phyloP scores from a whole-genome alignment of 129 eudicot genomes.

The Helianthus annuus region DNA sequence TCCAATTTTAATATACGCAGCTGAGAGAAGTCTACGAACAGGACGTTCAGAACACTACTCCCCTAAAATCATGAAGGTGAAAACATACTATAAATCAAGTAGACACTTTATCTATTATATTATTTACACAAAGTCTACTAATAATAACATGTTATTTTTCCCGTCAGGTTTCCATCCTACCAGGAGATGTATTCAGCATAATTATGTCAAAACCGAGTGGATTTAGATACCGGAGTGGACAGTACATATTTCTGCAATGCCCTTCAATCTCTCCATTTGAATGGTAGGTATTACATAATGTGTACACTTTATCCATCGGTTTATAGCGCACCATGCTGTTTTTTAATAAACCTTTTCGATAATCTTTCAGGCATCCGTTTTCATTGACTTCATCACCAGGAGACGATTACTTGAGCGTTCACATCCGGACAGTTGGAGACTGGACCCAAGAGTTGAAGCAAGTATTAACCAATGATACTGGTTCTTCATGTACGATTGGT shows the following conservation, averaged over 20 bases:
- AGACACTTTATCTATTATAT: neutral
- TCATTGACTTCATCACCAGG: slow-evolving; percentile 99
- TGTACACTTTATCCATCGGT: slow-evolving; percentile 8
- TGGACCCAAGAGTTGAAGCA: slow-evolving; percentile 92
- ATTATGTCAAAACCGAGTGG: slow-evolving; percentile 87
- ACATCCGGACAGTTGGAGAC: slow-evolving; percentile 91
- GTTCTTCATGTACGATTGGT: slow-evolving; percentile 65
- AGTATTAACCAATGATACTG: slow-evolving; percentile 63
- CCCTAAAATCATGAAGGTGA: slow-evolving; percentile 82
- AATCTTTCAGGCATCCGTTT: slow-evolving; percentile 88
- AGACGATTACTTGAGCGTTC: slow-evolving; percentile 85
- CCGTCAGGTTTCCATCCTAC: slow-evolving; percentile 71
- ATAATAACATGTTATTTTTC: neutral
- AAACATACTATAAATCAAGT: neutral
- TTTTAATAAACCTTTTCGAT: neutral
- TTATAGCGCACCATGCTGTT: neutral
- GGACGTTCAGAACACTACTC: slow-evolving; percentile 74
- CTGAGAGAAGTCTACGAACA: slow-evolving; percentile 76
- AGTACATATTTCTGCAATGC: slow-evolving; percentile 88
- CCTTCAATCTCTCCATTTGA: slow-evolving; percentile 91
- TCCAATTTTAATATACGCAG: slow-evolving; percentile 71
- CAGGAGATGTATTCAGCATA: slow-evolving; percentile 88
- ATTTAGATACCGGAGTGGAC: slow-evolving; percentile 92
- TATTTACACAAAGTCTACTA: neutral
- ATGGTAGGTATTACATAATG: slow-evolving; percentile 49